Conservation (phyloP, 495 filamentous ascomycete genomes). For the Pyronema omphalodes region DNA sequence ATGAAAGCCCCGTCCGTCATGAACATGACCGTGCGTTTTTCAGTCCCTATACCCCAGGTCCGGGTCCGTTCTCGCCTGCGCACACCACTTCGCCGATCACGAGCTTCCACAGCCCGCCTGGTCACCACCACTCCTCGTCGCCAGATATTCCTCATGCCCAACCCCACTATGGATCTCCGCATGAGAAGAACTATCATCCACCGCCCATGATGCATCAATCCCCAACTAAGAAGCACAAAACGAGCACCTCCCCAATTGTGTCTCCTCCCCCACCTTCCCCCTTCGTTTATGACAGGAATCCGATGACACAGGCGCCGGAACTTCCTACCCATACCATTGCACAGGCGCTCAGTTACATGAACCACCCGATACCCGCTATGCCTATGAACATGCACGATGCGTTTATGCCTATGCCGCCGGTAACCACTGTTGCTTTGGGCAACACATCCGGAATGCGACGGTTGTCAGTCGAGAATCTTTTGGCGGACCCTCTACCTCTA, state of each 20-base stretch:
- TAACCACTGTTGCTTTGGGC: slow-evolving; percentile 17
- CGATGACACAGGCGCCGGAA: slow-evolving; percentile 13
- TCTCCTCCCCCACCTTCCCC: slow-evolving; percentile 18
- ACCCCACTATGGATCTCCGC: slow-evolving; percentile 13
- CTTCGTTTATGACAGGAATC: slow-evolving; percentile 15
- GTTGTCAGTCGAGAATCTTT: slow-evolving; percentile 22
- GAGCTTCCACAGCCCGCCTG: slow-evolving; percentile 20
- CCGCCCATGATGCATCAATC: slow-evolving; percentile 16
- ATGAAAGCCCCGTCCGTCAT: not conserved
- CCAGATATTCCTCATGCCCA: slow-evolving; percentile 17
- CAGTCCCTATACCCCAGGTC: slow-evolving; percentile 4
- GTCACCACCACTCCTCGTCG: slow-evolving; percentile 9
- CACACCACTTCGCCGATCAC: slow-evolving; percentile 15
- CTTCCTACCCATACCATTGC: slow-evolving; percentile 14
- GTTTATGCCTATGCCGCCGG: slow-evolving; percentile 13
- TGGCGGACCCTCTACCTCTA: slow-evolving; percentile 11
- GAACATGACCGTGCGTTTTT: not conserved
- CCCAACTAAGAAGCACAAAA: slow-evolving; percentile 20
- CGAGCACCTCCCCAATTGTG: slow-evolving; percentile 20
- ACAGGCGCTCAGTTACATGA: slow-evolving; percentile 16
- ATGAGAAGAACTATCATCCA: slow-evolving; percentile 20
- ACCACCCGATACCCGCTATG: slow-evolving; percentile 2
- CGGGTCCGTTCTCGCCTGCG: slow-evolving; percentile 15
- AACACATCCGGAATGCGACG: slow-evolving; percentile 16
- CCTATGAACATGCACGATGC: slow-evolving; percentile 18